These are phyloP conservation scores for Daldinia sp. DNA, from an alignment of 2,329 filamentous ascomycete genomes.

Conservation along the genomic window DNA sequence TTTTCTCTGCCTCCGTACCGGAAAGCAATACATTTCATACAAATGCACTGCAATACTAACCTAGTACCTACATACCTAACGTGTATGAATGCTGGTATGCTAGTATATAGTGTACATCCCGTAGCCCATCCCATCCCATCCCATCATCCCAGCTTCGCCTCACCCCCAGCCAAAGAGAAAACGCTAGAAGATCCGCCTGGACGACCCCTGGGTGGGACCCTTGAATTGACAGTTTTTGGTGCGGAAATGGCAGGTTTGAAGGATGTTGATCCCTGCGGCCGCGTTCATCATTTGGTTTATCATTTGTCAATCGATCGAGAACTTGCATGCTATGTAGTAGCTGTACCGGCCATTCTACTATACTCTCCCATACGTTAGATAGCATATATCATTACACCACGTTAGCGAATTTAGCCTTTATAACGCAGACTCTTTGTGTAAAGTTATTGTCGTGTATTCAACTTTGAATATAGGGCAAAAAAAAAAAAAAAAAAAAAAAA, in stretches of 20 bases:
- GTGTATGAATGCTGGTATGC: background rate
- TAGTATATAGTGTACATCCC: background rate
- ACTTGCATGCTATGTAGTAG: background rate
- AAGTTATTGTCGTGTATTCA: background rate
- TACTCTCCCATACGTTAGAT: no score
- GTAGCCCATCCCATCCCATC: no score
- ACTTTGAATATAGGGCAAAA: background rate
- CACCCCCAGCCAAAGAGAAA: slow-evolving; percentile 24
- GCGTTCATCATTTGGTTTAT: slow-evolving; percentile 4
- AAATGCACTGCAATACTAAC: no score
- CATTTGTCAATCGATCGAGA: background rate
- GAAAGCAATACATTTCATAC: background rate
- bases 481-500: no score
- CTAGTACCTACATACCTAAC: background rate
- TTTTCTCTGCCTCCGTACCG: background rate
- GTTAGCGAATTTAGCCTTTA: no score
- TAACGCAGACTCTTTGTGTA: background rate
- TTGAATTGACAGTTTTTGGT: slow-evolving; percentile 12
- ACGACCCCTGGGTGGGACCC: slow-evolving; percentile 24
- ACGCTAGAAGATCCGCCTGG: slow-evolving; percentile 34
- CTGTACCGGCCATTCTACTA: background rate
- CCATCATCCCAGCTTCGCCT: slow-evolving; percentile 31
- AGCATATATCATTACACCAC: no score
- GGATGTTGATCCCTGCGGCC: slow-evolving; percentile 31
- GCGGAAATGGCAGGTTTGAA: slow-evolving; percentile 10